Evolutionary conservation across 176 grass and related monocot genomes (phyloP), one percentile per base, ranked within the genome.

Genomic region (Ananas comosus): DNA sequence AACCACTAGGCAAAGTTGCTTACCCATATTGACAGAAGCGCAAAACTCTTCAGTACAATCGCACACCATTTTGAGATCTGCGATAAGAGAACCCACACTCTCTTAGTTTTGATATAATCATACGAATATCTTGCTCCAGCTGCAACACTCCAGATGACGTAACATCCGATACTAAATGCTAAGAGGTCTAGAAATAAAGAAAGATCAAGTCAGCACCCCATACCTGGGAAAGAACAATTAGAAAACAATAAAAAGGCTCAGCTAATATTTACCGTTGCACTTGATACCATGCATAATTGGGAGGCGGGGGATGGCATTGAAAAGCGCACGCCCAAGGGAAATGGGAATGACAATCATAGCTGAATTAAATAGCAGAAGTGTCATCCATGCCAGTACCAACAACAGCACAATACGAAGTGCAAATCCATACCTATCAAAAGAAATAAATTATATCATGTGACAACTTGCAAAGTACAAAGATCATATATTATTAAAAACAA

Each of bases 211-310:
- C 9, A 61, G 21, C 56, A 18, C 21, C 6, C 9, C 3, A 22
- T 42, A 61, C 10, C 56, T 18, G 56, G 4, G 7, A 61, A 61
- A 61, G 56, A 61, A 18, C n/a, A 61, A 61, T n/a, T 61, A 18
- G 16, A 18, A 61, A 22, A 2, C 7, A 18, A 18, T 18, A 16
- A 22, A 18, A 18, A 10, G 21, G 4, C n/a, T 61, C 21, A 7
- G 16, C 56, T 61, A 61, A 61, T 10, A 57, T 17, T 85, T 96
- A 96, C 92, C 88, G 80, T 99, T 99, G 87, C 95, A 94, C 67
- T 94, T 94, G 70, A 92, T 91, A 48, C 90, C 90, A 83, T 99
- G 90, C 56, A 87, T 94, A 70, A 94, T 91, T 54, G 95, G 95
- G 51, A 99, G 82, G 51, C 78, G 87, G 51, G 95, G 95, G 72